Conservation (phyloP, 331 rosid genomes). For the Acacia pycnantha region DNA sequence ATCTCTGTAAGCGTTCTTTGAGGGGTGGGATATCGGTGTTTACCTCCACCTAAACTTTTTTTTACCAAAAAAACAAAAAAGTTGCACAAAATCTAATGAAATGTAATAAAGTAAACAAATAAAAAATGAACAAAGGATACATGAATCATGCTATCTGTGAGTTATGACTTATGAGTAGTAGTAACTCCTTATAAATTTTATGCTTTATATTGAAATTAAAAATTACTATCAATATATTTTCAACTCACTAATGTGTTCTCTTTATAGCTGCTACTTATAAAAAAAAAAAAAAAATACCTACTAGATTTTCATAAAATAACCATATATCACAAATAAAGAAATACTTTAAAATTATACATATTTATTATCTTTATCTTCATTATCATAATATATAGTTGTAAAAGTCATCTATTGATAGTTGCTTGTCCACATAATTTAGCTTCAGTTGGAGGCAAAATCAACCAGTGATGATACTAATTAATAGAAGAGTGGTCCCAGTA, state of each 20-base stretch:
- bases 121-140: no score
- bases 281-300: background rate
- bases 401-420: background rate
- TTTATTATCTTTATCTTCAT: background rate
- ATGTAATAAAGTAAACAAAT: no score
- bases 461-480: background rate
- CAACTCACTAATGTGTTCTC: no score
- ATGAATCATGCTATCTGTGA: no score
- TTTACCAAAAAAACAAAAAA: no score
- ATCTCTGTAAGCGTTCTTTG: no score
- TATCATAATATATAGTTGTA: background rate
- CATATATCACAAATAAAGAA: background rate
- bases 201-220: no score
- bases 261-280: no score
- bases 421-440: conserved; percentile 21
- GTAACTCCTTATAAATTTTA: background rate
- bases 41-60: no score
- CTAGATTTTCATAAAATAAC: background rate
- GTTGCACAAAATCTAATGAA: background rate
- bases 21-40: no score
- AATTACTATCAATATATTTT: no score
- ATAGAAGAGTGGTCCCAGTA: background rate
- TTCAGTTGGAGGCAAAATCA: background rate
- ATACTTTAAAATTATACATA: background rate
- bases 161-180: no score